A percentile compares a stretch with the other conserved stretches of the same genome.
These are phyloP conservation scores for Alternaria arbusti DNA, from an alignment of 2,329 filamentous ascomycete species.

Conservation along the genomic window DNA sequence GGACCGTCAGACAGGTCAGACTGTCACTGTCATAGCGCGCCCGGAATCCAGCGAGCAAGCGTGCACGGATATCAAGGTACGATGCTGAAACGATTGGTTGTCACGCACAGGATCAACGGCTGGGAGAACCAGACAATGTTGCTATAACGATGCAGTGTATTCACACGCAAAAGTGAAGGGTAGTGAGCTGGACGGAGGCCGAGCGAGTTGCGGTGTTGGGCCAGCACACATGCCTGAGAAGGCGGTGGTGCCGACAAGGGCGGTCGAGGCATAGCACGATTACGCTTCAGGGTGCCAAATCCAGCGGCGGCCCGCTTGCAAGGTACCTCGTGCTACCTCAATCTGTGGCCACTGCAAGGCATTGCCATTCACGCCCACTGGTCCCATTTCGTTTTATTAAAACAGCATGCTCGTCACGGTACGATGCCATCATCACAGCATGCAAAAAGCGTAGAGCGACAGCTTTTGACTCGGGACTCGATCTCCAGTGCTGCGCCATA, in stretches of 20 bases:
- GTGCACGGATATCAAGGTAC: constrained; percentile 47
- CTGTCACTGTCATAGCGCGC: constrained; percentile 50
- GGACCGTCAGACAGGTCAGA: constrained; percentile 49
- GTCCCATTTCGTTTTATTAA: constrained; percentile 29
- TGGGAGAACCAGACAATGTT: constrained; percentile 21
- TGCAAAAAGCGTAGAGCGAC: constrained; percentile 4
- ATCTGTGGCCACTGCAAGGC: constrained; percentile 40
- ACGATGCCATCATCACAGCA: neutral
- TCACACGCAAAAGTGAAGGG: constrained; percentile 11
- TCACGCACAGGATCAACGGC: constrained; percentile 43
- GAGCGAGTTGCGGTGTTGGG: constrained; percentile 37
- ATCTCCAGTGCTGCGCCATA: constrained; percentile 21
- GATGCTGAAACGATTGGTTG: constrained; percentile 50
- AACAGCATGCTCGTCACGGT: constrained; percentile 4
- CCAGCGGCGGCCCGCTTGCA: constrained; percentile 38
- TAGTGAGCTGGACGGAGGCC: constrained; percentile 11
- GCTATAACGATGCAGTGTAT: constrained; percentile 9
- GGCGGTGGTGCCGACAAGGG: constrained; percentile 44
- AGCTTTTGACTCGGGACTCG: constrained; percentile 5
- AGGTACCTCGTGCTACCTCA: constrained; percentile 43
- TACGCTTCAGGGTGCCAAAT: constrained; percentile 39
- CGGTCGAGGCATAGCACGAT: constrained; percentile 46
- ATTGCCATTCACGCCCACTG: constrained; percentile 27
- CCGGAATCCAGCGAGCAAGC: constrained; percentile 46
- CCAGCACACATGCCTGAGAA: constrained; percentile 37